Base-by-base conservation (phyloP, 306 rosid genomes). In the Vigna radiata region DNA sequence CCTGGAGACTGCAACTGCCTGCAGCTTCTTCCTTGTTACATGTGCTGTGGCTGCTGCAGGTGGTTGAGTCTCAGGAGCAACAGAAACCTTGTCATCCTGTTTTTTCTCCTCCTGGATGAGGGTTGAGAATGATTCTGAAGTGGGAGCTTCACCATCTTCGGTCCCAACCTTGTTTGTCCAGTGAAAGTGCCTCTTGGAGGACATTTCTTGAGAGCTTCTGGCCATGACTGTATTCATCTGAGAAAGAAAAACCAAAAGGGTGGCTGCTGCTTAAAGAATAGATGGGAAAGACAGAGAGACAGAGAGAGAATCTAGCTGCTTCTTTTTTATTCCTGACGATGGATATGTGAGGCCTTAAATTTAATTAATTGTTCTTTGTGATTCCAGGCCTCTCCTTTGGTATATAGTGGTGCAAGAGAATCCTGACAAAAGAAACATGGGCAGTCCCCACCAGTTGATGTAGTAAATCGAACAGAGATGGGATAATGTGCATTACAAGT, bases 181-280 rank as follows among this genome's bases (percentile, higher is more conserved):
- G 85, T 89, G 90, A 89, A 86, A 93, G 89, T 93, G 96, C 67
- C 98, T 85, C 85, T 86, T 89, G 63, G 98, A 93, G 66, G 94
- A 87, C 73, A 83, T 86, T 82, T 88, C 89, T 68, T 86, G 88
- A 44, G 85, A 68, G 86, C 62, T 82, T 73, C 75, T 84, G 72
- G 89, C 90, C 90, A 88, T 92, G 68, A 29, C 80, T 62, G 87
- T 56, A 70, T 85, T 86, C 92, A 85, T 88, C 58, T 81, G 86
- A 78, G 87, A 78, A 81, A 70, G 72, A 39, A 70, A 70, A 82
- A 60, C 16, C 41, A 73, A 74, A 66, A 65, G 53, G 49, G 41
- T 70, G 62, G 37, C 37, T 33, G 73, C 29, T 75, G 60, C 68
- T 79, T 83, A 81, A 76, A 86, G 84, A 75, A 83, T 43, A 78